Evolutionary conservation across 768 basidiomycete species (phyloP).

Genomic region (Phallus indusiatus): DNA sequence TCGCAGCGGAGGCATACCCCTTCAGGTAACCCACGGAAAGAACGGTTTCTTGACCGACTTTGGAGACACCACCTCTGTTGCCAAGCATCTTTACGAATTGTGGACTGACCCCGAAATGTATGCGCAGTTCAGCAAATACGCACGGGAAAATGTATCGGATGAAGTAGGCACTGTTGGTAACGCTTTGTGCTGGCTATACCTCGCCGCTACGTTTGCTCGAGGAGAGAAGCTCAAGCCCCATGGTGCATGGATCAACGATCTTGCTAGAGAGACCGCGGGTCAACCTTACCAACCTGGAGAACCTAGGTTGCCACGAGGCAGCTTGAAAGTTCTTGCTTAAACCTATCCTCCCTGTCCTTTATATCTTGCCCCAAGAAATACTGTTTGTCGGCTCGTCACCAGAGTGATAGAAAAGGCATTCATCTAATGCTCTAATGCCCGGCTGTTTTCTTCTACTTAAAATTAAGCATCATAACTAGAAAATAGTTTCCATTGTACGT

Average conservation of each 20-base stretch:
- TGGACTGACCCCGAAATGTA: slow-evolving; percentile 64
- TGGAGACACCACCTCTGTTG: slow-evolving; percentile 68
- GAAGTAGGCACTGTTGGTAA: slow-evolving; percentile 83
- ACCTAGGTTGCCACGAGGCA: slow-evolving; percentile 59
- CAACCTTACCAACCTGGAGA: slow-evolving; percentile 60
- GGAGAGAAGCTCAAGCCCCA: slow-evolving; percentile 71
- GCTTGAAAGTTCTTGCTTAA: slow-evolving; percentile 34
- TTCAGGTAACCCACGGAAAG: slow-evolving; percentile 82
- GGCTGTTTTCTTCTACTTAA: no score
- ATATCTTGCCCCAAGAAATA: neutral
- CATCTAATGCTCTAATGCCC: no score
- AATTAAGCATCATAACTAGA: no score
- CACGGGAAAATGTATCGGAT: slow-evolving; percentile 69
- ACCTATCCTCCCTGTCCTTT: neutral
- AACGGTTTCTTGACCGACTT: slow-evolving; percentile 78
- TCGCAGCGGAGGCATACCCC: slow-evolving; percentile 86
- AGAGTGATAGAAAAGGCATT: neutral
- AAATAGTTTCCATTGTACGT: no score
- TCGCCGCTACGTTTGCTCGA: slow-evolving; percentile 73
- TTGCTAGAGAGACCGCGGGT: slow-evolving; percentile 66
- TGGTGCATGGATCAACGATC: slow-evolving; percentile 79
- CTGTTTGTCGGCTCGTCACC: neutral
- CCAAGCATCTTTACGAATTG: slow-evolving; percentile 65
- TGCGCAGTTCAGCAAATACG: slow-evolving; percentile 43
- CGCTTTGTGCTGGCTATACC: slow-evolving; percentile 52